Conservation (phyloP, 805 yeast genomes). For the Candida railenensis region DNA sequence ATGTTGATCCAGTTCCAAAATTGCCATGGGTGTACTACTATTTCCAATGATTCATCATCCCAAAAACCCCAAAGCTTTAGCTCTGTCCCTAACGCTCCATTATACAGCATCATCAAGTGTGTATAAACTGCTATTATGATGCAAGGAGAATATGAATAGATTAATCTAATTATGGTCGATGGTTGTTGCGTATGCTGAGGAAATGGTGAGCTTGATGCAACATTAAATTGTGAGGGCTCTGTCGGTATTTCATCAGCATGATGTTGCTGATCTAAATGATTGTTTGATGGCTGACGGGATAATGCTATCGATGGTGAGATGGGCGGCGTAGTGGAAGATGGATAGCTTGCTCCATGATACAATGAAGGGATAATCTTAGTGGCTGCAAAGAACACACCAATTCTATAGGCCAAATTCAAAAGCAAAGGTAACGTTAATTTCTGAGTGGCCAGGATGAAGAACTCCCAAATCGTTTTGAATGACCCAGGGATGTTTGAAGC, state of each 20-base stretch:
- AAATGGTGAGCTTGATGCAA: conserved; percentile 3
- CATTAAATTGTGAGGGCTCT: neutral
- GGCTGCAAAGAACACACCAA: conserved; percentile 86
- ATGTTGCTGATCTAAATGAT: neutral
- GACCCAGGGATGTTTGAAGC: conserved; percentile 55
- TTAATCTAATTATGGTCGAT: conserved; percentile 48
- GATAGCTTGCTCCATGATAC: conserved; percentile 40
- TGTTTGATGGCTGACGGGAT: conserved; percentile 27
- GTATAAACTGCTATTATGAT: conserved; percentile 94
- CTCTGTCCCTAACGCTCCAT: conserved; percentile 68
- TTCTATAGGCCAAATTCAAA: conserved; percentile 79
- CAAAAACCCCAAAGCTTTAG: conserved; percentile 60
- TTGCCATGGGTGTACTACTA: conserved; percentile 73
- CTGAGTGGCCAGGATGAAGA: conserved; percentile 47
- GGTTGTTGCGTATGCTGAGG: conserved; percentile 17
- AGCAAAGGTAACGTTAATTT: conserved; percentile 81
- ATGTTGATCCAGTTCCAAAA: conserved; percentile 98
- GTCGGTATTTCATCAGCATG: neutral
- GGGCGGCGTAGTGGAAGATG: conserved; percentile 31
- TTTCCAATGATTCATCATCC: conserved; percentile 23
- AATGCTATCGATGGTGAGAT: conserved; percentile 37
- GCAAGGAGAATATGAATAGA: conserved; percentile 91
- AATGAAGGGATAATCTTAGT: conserved; percentile 88
- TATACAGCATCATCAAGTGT: conserved; percentile 86
- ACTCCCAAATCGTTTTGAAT: conserved; percentile 54